Conservation (phyloP, 192 early-diverging fungal genomes). For the Dissophora ornata region DNA sequence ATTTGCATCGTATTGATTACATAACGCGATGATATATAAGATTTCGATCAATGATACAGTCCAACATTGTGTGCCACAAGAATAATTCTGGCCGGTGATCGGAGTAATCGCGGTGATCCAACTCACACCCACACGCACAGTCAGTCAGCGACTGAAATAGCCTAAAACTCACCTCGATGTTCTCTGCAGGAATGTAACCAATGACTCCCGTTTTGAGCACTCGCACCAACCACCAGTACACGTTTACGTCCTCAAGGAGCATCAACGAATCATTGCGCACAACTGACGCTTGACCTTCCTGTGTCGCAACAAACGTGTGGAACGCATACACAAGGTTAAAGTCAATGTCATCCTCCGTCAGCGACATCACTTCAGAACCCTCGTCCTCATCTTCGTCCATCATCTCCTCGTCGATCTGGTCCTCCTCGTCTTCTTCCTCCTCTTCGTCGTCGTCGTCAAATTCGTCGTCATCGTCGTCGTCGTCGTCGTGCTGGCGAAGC, state of each 20-base stretch:
- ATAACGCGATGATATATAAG: too few relatives aligned
- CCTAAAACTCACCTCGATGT: conserved; percentile 73
- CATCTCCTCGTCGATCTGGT: conserved; percentile 42
- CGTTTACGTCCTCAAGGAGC: conserved; percentile 85
- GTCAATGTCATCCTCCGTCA: conserved; percentile 75
- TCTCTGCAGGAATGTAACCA: conserved; percentile 91
- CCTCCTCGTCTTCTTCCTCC: conserved; percentile 37
- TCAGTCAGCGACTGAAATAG: not conserved
- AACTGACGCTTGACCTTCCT: conserved; percentile 90
- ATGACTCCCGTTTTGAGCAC: conserved; percentile 75
- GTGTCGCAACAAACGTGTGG: conserved; percentile 86
- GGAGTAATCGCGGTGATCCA: too few relatives aligned
- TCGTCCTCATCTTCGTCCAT: conserved; percentile 60
- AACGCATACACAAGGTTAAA: conserved; percentile 84
- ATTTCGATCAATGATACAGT: too few relatives aligned
- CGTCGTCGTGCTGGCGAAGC: conserved; percentile 18
- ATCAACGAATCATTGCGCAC: conserved; percentile 80
- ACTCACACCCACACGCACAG: too few relatives aligned
- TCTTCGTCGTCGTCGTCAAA: conserved; percentile 30
- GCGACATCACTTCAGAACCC: conserved; percentile 53
- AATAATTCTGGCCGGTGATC: too few relatives aligned
- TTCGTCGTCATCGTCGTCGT: conserved; percentile 35
- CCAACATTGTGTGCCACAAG: too few relatives aligned
- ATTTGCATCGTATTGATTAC: too few relatives aligned
- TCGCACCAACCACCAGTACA: conserved; percentile 87